Percentiles rank a stretch among this genome's conserved stretches.
These are phyloP conservation scores for Wickerhamomyces sp. DNA, from an alignment of 1,139 yeast species.

Conservation along the genomic window DNA sequence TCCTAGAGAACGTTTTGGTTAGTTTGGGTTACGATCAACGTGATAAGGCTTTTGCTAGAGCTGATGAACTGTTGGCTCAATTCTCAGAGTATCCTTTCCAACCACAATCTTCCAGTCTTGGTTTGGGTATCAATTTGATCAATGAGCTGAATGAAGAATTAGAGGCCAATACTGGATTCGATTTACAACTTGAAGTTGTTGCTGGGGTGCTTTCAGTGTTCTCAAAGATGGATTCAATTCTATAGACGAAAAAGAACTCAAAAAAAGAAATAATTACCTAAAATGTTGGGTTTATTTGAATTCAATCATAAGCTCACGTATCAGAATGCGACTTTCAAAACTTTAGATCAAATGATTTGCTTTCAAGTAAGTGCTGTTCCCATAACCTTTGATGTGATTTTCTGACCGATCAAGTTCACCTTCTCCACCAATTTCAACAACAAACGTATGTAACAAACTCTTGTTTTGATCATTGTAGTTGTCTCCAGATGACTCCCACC, in stretches of 20 bases:
- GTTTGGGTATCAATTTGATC: conserved; percentile 73
- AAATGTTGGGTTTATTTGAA: too few species aligned
- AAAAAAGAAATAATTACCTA: too few species aligned
- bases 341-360: conserved; percentile 1
- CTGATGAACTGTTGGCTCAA: conserved; percentile 81
- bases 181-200: conserved; percentile 76
- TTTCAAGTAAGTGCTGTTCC: conserved; percentile 10
- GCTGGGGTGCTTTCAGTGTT: conserved; percentile 72
- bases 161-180: conserved; percentile 48
- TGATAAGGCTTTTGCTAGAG: conserved; percentile 89
- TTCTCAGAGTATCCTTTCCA: conserved; percentile 86
- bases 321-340: too few species aligned
- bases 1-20: conserved; percentile 81
- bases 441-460: conserved; percentile 36
- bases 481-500: conserved; percentile 94
- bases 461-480: conserved; percentile 24
- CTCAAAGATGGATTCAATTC: conserved; percentile 42
- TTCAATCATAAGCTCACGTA: too few species aligned
- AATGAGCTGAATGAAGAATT: conserved; percentile 65
- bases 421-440: conserved; percentile 36
- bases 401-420: conserved; percentile 14
- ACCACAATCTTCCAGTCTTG: conserved; percentile 52
- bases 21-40: conserved; percentile 81
- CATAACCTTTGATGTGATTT: conserved; percentile 10
- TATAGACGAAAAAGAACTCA: conserved; percentile 22